Conservation (phyloP, 2,329 filamentous ascomycete genomes). For the Fusarium pininemorale region DNA sequence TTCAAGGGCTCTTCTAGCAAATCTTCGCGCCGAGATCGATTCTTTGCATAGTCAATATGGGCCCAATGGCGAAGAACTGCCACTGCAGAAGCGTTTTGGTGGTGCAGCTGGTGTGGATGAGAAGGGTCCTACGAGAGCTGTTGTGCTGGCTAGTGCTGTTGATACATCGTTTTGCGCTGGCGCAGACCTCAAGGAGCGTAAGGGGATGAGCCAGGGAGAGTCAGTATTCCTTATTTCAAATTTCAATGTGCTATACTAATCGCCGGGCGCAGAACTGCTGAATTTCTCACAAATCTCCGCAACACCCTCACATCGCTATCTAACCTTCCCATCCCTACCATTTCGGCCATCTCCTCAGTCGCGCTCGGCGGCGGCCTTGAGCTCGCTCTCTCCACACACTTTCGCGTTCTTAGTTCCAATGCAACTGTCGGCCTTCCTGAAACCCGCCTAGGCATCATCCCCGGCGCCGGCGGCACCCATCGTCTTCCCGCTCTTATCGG, state of each 20-base stretch:
- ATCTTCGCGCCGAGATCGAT: constrained; percentile 77
- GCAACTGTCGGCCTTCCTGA: constrained; percentile 87
- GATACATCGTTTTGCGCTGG: constrained; percentile 92
- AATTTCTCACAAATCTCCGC: constrained; percentile 82
- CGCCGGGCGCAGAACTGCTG: constrained; percentile 67
- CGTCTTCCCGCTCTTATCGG: constrained; percentile 86
- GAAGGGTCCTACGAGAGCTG: constrained; percentile 74
- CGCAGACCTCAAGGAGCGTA: constrained; percentile 90
- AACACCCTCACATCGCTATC: constrained; percentile 78
- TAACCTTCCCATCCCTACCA: constrained; percentile 84
- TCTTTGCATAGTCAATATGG: constrained; percentile 73
- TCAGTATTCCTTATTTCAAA: constrained; percentile 54
- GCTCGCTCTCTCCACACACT: constrained; percentile 86
- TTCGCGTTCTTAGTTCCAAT: constrained; percentile 85
- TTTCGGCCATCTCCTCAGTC: constrained; percentile 84
- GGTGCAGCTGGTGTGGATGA: constrained; percentile 55
- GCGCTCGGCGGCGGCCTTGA: constrained; percentile 95
- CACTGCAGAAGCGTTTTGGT: constrained; percentile 53
- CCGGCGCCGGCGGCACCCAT: constrained; percentile 92
- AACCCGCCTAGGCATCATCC: constrained; percentile 91
- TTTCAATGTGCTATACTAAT: not conserved
- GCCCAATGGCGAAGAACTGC: constrained; percentile 61
- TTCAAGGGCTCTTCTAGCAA: constrained; percentile 77
- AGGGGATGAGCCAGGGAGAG: constrained; percentile 80
- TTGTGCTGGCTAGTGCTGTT: constrained; percentile 86